These are phyloP conservation scores for Geranium rotundifolium DNA, from an alignment of 345 rosid species.

Conservation along the genomic window DNA sequence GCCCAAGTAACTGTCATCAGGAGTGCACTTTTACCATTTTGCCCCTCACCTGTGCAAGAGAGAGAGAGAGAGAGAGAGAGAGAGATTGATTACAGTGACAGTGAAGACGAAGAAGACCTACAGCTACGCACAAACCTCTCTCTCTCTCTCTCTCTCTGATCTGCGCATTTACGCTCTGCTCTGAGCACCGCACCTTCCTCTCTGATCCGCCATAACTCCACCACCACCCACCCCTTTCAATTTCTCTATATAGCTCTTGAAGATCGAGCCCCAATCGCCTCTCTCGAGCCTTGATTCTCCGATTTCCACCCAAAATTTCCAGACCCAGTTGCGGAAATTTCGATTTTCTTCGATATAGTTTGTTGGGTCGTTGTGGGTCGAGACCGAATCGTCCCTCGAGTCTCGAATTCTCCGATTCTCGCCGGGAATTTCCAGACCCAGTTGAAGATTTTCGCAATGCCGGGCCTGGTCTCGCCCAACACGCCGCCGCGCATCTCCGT, in stretches of 20 bases:
- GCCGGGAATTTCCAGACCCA: background rate
- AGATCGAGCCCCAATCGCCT: background rate
- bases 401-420: no score
- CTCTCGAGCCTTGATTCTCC: background rate
- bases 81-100: no score
- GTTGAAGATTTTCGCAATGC: constrained; percentile 33
- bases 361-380: background rate
- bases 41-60: background rate
- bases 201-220: background rate
- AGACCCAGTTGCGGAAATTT: background rate
- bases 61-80: no score
- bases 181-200: constrained; percentile 2
- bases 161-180: background rate
- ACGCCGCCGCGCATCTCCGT: constrained; percentile 62
- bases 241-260: background rate
- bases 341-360: background rate
- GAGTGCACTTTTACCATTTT: background rate
- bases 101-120: background rate
- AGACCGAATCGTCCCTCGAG: no score
- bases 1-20: background rate
- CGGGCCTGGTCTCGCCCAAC: constrained; percentile 81
- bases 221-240: background rate
- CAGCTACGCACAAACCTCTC: background rate
- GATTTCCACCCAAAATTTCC: background rate
- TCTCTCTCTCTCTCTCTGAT: background rate